phyloP scores from a whole-genome alignment of 371 early-diverging fungal genomes.

The Nematocida ausubeli region DNA sequence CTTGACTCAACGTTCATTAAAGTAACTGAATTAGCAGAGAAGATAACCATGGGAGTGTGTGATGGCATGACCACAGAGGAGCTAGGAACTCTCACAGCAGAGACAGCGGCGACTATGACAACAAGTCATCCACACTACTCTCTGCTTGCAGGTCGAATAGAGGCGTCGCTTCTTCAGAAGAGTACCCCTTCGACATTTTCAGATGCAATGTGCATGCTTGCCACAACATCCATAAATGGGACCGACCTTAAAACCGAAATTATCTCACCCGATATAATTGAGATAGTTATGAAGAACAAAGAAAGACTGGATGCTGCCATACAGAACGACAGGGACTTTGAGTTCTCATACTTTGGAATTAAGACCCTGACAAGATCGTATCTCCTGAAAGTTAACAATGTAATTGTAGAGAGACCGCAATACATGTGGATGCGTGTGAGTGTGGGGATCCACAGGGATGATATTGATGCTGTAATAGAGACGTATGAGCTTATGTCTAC shows the following conservation, averaged over 20 bases:
- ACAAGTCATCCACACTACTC: constrained; percentile 95
- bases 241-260: constrained; percentile 69
- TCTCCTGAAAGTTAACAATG: constrained; percentile 75
- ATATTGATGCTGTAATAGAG: constrained; percentile 83
- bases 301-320: constrained; percentile 82
- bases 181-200: constrained; percentile 85
- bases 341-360: constrained; percentile 94
- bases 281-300: constrained; percentile 73
- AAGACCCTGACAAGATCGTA: constrained; percentile 93
- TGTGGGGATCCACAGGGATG: constrained; percentile 87
- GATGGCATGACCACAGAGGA: constrained; percentile 44
- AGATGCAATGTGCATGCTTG: constrained; percentile 77
- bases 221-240: constrained; percentile 70
- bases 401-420: constrained; percentile 88
- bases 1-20: constrained; percentile 39
- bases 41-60: constrained; percentile 36
- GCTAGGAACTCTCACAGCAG: constrained; percentile 40
- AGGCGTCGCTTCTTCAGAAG: constrained; percentile 90
- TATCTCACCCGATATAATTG: constrained; percentile 75
- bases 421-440: constrained; percentile 97
- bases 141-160: constrained; percentile 87
- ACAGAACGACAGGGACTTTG: constrained; percentile 86
- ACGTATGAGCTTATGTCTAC: constrained; percentile 89
- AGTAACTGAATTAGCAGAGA: constrained; percentile 26
- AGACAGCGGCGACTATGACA: constrained; percentile 62